phyloP scores from a whole-genome alignment of 2,329 filamentous ascomycete species.

The Mollisia scopiformis region DNA sequence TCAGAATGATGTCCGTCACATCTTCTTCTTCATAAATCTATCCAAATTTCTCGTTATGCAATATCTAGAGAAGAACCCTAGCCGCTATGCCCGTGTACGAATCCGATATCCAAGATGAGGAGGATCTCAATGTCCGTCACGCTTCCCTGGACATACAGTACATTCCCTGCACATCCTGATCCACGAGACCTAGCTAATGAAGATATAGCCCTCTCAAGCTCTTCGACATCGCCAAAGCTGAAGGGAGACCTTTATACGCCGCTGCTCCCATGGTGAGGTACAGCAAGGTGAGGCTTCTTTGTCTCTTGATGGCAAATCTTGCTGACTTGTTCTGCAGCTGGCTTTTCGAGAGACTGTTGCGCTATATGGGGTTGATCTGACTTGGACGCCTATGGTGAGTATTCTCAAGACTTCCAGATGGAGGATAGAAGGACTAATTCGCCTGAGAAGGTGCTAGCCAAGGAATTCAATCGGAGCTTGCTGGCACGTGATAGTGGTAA shows the following conservation, averaged over 20 bases:
- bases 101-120: background rate
- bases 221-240: conserved; percentile 56
- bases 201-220: conserved; percentile 57
- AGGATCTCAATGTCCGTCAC: background rate
- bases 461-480: conserved; percentile 66
- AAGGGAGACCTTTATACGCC: conserved; percentile 58
- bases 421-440: background rate
- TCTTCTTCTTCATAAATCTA: background rate
- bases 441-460: conserved; percentile 55
- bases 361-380: conserved; percentile 66
- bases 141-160: background rate
- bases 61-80: background rate
- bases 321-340: conserved; percentile 46
- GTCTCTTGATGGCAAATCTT: background rate
- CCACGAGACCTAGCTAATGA: background rate
- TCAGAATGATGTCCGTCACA: background rate
- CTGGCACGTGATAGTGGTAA: conserved; percentile 63
- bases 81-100: background rate
- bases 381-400: conserved; percentile 69
- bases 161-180: background rate
- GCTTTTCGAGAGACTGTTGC: conserved; percentile 71
- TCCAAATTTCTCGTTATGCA: background rate
- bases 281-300: conserved; percentile 47
- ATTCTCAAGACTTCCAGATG: background rate
- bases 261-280: conserved; percentile 72